A percentile compares a stretch with the other conserved stretches of the same genome.
These are phyloP conservation scores for Acacia confusa DNA, from an alignment of 306 rosid species.

Conservation along the genomic window DNA sequence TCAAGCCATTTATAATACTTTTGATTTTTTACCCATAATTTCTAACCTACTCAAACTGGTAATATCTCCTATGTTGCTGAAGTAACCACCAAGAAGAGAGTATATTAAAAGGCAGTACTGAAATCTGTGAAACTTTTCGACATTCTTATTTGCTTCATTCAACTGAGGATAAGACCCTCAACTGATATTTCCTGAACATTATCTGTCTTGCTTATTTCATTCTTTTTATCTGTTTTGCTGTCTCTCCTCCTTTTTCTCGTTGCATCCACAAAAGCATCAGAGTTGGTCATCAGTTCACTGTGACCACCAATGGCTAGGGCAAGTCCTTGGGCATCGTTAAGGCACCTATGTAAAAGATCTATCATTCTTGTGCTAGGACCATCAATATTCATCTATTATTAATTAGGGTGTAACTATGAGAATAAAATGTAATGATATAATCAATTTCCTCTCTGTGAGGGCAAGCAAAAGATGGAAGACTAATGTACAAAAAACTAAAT, in stretches of 20 bases:
- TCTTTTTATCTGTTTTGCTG: background rate
- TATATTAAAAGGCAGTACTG: background rate
- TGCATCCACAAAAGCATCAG: constrained; percentile 15
- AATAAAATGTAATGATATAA: constrained; percentile 8
- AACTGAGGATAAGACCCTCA: background rate
- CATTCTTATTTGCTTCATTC: constrained; percentile 2
- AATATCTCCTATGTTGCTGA: constrained; percentile 19
- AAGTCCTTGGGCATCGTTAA: background rate
- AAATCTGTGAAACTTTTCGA: background rate
- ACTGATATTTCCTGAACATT: background rate
- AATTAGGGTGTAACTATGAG: background rate
- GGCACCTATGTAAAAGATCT: background rate
- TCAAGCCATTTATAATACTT: background rate
- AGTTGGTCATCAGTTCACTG: background rate
- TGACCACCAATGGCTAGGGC: background rate
- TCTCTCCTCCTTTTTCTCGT: background rate
- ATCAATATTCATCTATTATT: background rate
- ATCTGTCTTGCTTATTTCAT: background rate
- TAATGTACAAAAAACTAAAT: constrained; percentile 18
- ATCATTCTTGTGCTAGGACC: background rate
- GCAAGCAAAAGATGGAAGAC: background rate
- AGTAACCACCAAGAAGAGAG: constrained; percentile 11
- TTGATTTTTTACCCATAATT: constrained; percentile 6
- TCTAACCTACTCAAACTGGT: constrained; percentile 5
- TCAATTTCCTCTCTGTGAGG: constrained; percentile 8